Evolutionary conservation across 1,284 basidiomycete genomes (phyloP).

Genomic region (Trametes hirsuta): DNA sequence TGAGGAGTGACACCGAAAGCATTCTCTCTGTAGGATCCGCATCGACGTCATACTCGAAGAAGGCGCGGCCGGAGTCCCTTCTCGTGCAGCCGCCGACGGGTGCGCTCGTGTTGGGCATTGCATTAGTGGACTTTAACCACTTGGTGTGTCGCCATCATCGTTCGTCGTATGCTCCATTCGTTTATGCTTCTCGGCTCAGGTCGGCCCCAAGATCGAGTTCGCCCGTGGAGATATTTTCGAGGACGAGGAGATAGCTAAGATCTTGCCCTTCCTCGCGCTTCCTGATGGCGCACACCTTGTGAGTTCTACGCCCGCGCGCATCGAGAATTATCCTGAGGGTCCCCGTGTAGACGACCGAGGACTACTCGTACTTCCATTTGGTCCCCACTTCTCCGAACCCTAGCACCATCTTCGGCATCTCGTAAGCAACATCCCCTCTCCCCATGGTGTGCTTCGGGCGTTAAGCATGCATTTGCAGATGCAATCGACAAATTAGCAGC

Average conservation of each 20-base stretch:
- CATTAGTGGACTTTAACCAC: slow-evolving; percentile 91
- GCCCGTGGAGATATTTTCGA: slow-evolving; percentile 70
- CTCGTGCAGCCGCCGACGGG: slow-evolving; percentile 60
- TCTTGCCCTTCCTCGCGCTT: slow-evolving; percentile 95
- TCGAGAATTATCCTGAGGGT: not conserved
- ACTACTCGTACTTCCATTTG: slow-evolving; percentile 96
- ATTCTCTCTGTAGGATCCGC: slow-evolving; percentile 58
- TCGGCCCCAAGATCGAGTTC: slow-evolving; percentile 92
- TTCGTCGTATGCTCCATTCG: slow-evolving; percentile 12
- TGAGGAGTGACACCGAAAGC: slow-evolving; percentile 54
- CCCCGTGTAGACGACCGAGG: slow-evolving; percentile 81
- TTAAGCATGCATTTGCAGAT: slow-evolving; percentile 48
- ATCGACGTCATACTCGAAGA: slow-evolving; percentile 69
- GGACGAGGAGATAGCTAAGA: slow-evolving; percentile 80
- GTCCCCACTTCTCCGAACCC: slow-evolving; percentile 71
- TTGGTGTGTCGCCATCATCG: slow-evolving; percentile 51
- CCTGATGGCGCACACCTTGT: slow-evolving; percentile 97
- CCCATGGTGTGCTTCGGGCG: not conserved
- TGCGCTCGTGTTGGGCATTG: slow-evolving; percentile 79
- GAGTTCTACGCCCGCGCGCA: slow-evolving; percentile 17
- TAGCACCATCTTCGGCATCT: slow-evolving; percentile 91
- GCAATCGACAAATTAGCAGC: slow-evolving; percentile 94
- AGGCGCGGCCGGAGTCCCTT: slow-evolving; percentile 77
- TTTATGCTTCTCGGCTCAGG: slow-evolving; percentile 46
- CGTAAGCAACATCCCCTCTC: slow-evolving; percentile 52